Percentiles rank a stretch among this genome's conserved stretches.
phyloP scores from a whole-genome alignment of 169 alveolate species.

The Sarcocystis neurona region DNA sequence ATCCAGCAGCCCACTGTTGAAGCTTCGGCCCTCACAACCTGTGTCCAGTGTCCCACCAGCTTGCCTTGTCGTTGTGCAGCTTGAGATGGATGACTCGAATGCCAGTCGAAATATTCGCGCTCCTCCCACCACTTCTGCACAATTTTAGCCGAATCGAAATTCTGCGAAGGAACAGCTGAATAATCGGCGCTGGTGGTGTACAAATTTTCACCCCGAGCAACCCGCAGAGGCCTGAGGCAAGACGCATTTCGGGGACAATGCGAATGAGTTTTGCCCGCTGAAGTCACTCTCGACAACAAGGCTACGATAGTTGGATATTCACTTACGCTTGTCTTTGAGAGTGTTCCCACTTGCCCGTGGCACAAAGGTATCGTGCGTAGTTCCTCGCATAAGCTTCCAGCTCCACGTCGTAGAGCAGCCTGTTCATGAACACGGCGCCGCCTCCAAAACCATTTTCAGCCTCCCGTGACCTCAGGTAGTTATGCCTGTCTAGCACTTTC shows the following conservation, averaged over 20 bases:
- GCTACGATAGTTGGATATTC: background rate
- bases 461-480: conserved; percentile 67
- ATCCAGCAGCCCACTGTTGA: conserved; percentile 73
- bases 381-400: conserved; percentile 71
- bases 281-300: background rate
- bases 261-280: background rate
- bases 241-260: background rate
- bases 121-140: conserved; percentile 77
- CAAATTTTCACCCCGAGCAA: conserved; percentile 72
- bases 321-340: conserved; percentile 45
- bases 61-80: conserved; percentile 57
- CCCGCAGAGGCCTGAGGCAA: conserved; percentile 69
- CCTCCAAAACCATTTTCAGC: conserved; percentile 59
- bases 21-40: conserved; percentile 73
- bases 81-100: conserved; percentile 60
- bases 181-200: conserved; percentile 69
- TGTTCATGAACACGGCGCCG: conserved; percentile 70
- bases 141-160: conserved; percentile 68
- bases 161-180: conserved; percentile 50
- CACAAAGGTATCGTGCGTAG: conserved; percentile 67
- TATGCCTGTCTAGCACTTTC: conserved; percentile 68
- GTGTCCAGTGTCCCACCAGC: conserved; percentile 74
- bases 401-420: conserved; percentile 67
- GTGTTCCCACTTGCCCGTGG: conserved; percentile 56
- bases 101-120: conserved; percentile 71